Evolutionary conservation across 106 monocot genomes (phyloP).

Genomic region (Phalaenopsis equestris): DNA sequence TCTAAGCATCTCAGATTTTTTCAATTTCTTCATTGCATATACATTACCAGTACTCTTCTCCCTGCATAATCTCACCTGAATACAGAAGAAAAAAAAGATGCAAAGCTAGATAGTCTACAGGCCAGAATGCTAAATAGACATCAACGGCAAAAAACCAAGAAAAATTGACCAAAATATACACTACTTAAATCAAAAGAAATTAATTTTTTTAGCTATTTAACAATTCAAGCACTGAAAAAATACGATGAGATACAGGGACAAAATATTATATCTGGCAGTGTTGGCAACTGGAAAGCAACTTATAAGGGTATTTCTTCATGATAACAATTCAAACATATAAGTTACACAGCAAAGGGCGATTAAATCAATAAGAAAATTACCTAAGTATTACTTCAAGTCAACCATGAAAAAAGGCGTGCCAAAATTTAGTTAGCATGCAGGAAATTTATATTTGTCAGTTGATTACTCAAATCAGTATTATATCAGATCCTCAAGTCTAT

Average conservation of each 20-base stretch:
- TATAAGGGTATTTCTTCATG: not conserved
- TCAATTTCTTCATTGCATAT: conserved; percentile 63
- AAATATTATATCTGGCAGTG: not conserved
- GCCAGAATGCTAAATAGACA: not conserved
- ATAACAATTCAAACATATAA: too few relatives aligned
- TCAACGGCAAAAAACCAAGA: not conserved
- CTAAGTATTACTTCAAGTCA: not conserved
- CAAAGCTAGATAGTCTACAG: not conserved
- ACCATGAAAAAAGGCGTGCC: not conserved
- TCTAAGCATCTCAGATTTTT: conserved; percentile 66
- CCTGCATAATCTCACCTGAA: conserved; percentile 64
- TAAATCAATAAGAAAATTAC: not conserved
- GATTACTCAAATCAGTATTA: not conserved
- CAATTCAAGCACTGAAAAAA: not conserved
- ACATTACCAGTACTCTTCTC: conserved; percentile 50
- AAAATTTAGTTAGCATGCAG: not conserved
- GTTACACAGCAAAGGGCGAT: not conserved
- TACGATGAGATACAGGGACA: not conserved
- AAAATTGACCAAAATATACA: not conserved
- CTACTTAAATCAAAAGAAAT: not conserved
- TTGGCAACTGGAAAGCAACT: not conserved
- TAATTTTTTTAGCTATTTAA: not conserved
- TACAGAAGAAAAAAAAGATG: not conserved
- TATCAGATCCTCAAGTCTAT: not conserved
- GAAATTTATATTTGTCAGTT: not conserved